These are phyloP conservation scores for Staphylotrichum longicolle DNA, from an alignment of 495 filamentous ascomycete genomes.

Conservation along the genomic window DNA sequence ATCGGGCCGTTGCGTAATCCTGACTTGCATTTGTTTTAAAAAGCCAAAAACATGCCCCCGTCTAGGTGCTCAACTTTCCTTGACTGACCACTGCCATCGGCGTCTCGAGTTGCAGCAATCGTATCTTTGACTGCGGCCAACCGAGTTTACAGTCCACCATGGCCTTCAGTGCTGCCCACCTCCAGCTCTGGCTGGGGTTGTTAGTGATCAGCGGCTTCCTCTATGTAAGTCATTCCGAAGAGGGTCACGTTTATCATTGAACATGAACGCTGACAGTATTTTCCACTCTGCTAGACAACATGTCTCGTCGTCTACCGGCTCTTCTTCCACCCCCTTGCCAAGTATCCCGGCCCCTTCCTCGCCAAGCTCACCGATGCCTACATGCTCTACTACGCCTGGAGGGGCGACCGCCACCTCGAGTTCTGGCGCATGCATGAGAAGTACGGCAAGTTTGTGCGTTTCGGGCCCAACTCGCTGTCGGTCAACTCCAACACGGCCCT, in stretches of 20 bases:
- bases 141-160: constrained; percentile 15
- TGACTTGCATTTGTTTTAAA: constrained; percentile 1
- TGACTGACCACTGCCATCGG: neutral
- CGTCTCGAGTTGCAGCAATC: too few species aligned
- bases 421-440: constrained; percentile 56
- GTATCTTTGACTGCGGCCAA: neutral
- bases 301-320: constrained; percentile 50
- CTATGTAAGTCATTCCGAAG: constrained; percentile 33
- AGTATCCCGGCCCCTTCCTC: constrained; percentile 62
- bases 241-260: too few species aligned
- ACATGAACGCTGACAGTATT: neutral
- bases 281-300: constrained; percentile 22
- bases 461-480: constrained; percentile 60
- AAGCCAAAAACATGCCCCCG: too few species aligned
- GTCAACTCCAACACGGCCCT: constrained; percentile 57
- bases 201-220: constrained; percentile 19
- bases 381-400: constrained; percentile 56
- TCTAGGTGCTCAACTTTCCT: too few species aligned
- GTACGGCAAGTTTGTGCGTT: constrained; percentile 59
- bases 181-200: constrained; percentile 35
- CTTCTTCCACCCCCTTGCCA: constrained; percentile 63
- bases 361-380: constrained; percentile 57
- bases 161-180: constrained; percentile 28
- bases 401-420: constrained; percentile 59
- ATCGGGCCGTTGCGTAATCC: constrained; percentile 15